phyloP scores from a whole-genome alignment of 2,329 filamentous ascomycete species.

The Paraphoma sp. region DNA sequence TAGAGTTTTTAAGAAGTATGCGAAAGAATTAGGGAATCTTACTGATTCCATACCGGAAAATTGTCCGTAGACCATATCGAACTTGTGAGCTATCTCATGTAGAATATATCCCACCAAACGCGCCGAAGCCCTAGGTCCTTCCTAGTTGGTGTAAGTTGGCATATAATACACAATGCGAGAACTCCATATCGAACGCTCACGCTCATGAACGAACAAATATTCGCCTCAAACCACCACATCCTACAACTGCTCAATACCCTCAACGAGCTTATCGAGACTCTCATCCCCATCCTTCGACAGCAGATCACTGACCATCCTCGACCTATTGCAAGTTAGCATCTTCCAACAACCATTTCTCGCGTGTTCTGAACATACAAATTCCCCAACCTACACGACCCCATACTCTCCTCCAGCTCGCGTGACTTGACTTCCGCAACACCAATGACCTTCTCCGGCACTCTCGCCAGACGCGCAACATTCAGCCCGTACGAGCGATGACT shows the following conservation, averaged over 20 bases:
- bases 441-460: constrained; percentile 77
- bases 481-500: constrained; percentile 93
- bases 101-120: no score
- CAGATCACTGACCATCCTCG: constrained; percentile 28
- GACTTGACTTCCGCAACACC: constrained; percentile 83
- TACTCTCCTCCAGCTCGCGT: constrained; percentile 75
- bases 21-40: no score
- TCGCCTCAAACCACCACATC: not conserved
- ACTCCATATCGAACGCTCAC: no score
- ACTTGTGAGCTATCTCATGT: no score
- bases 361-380: constrained; percentile 37
- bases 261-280: constrained; percentile 39
- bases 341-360: constrained; percentile 16
- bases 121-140: no score
- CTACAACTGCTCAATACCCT: constrained; percentile 21
- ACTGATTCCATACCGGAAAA: no score
- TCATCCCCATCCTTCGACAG: constrained; percentile 29
- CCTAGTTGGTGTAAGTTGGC: no score
- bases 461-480: constrained; percentile 88
- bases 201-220: no score
- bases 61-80: no score
- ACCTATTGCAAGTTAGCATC: constrained; percentile 24
- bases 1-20: no score
- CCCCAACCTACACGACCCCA: constrained; percentile 38
- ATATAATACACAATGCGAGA: no score